A percentile compares a stretch with the other conserved stretches of the same genome.
Evolutionary conservation across 2,329 filamentous ascomycete species (phyloP).

Genomic region (Cladophialophora yegresii): DNA sequence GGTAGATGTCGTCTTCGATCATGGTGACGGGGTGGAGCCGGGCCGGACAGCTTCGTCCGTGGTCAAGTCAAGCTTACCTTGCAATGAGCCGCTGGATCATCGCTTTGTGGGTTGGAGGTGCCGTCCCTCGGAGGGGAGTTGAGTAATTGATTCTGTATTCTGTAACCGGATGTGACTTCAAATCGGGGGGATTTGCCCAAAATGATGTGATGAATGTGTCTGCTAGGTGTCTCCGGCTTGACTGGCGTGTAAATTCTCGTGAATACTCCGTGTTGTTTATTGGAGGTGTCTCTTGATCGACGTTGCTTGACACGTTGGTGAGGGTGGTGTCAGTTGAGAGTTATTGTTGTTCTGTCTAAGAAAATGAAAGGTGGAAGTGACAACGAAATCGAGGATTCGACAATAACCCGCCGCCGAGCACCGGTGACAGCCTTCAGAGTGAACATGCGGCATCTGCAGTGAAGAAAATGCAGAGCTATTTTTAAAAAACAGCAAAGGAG

Average conservation of each 20-base stretch:
- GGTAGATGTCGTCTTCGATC: constrained; percentile 89
- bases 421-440: neutral
- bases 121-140: too few relatives aligned
- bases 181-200: neutral
- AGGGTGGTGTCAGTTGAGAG: neutral
- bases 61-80: neutral
- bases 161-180: neutral
- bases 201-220: neutral
- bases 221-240: too few relatives aligned
- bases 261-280: neutral
- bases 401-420: neutral
- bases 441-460: neutral
- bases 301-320: neutral
- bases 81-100: neutral
- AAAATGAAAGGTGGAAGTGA: neutral
- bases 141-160: neutral
- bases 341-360: neutral
- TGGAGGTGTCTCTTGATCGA: neutral
- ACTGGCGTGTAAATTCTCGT: too few relatives aligned
- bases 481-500: neutral
- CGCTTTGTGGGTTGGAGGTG: neutral
- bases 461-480: neutral
- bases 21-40: constrained; percentile 50
- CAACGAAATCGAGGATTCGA: neutral
- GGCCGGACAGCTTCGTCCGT: too few relatives aligned